phyloP scores from a whole-genome alignment of 129 eudicot species.

The Tagetes erecta region DNA sequence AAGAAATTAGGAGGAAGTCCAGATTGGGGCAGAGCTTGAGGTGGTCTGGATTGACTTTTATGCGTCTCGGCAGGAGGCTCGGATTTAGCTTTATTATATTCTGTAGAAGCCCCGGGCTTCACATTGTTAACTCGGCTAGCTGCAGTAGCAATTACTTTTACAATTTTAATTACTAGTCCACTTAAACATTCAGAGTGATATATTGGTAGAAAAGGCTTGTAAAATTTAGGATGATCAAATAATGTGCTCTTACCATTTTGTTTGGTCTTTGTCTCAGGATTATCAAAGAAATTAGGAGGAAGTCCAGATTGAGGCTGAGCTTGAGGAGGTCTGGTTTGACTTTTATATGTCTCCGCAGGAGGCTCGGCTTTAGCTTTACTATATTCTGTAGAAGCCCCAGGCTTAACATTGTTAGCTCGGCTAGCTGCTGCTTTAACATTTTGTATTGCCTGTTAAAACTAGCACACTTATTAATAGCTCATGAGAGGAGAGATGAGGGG shows the following conservation, averaged over 20 bases:
- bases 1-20: conserved; percentile 74
- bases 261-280: conserved; percentile 53
- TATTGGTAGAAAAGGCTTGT: not conserved
- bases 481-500: not conserved
- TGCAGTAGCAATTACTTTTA: conserved; percentile 80
- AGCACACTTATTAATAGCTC: not conserved
- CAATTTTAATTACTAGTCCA: conserved; percentile 39
- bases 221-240: not conserved
- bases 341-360: conserved; percentile 29
- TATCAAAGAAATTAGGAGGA: conserved; percentile 78
- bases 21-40: conserved; percentile 44
- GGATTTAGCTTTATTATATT: conserved; percentile 46
- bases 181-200: not conserved
- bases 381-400: conserved; percentile 40
- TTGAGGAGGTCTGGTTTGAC: conserved; percentile 44
- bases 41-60: conserved; percentile 40
- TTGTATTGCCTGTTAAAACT: conserved; percentile 53
- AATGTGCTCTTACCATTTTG: conserved; percentile 50
- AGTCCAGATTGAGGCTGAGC: conserved; percentile 49
- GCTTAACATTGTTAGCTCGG: conserved; percentile 49
- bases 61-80: conserved; percentile 33
- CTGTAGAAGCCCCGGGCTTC: conserved; percentile 43
- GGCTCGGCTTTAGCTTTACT: conserved; percentile 44
- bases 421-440: conserved; percentile 28
- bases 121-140: conserved; percentile 46